These are phyloP conservation scores for Fusarium graminum DNA, from an alignment of 2,329 filamentous ascomycete species.

Conservation along the genomic window DNA sequence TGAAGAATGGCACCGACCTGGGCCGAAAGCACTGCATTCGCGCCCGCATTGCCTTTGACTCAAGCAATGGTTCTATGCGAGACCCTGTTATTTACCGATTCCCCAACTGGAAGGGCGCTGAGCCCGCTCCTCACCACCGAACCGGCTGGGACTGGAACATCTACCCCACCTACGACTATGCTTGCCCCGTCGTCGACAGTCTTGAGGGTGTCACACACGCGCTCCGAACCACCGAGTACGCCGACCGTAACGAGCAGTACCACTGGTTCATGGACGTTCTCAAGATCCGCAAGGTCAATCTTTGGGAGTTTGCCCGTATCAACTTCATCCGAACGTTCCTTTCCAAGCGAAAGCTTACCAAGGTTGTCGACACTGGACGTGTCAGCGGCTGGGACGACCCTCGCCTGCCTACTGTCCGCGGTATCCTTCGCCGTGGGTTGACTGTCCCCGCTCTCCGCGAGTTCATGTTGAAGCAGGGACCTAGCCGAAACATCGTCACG, in stretches of 20 bases:
- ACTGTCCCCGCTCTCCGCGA: slow-evolving; percentile 83
- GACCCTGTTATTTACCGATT: slow-evolving; percentile 98
- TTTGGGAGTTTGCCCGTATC: slow-evolving; percentile 88
- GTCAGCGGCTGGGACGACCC: slow-evolving; percentile 91
- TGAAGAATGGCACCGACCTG: slow-evolving; percentile 86
- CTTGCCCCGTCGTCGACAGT: slow-evolving; percentile 84
- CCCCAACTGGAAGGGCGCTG: slow-evolving; percentile 69
- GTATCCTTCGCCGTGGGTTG: slow-evolving; percentile 82
- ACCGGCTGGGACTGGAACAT: slow-evolving; percentile 86
- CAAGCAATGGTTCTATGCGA: slow-evolving; percentile 94
- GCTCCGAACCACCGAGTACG: slow-evolving; percentile 86
- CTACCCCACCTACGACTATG: slow-evolving; percentile 90
- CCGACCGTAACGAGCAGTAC: slow-evolving; percentile 87
- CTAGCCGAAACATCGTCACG: slow-evolving; percentile 84
- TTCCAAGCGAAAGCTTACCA: slow-evolving; percentile 88
- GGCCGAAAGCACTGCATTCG: slow-evolving; percentile 91
- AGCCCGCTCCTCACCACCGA: slow-evolving; percentile 73
- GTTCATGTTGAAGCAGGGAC: slow-evolving; percentile 87
- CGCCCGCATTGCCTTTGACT: slow-evolving; percentile 91
- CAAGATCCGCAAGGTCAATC: slow-evolving; percentile 79
- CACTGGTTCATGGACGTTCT: slow-evolving; percentile 85
- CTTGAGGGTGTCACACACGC: slow-evolving; percentile 87
- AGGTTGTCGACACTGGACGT: slow-evolving; percentile 80
- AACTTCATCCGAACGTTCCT: slow-evolving; percentile 87
- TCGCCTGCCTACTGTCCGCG: slow-evolving; percentile 86